Base-by-base conservation (phyloP, 2,329 filamentous ascomycete species). In the Penicillium brasilianum region DNA sequence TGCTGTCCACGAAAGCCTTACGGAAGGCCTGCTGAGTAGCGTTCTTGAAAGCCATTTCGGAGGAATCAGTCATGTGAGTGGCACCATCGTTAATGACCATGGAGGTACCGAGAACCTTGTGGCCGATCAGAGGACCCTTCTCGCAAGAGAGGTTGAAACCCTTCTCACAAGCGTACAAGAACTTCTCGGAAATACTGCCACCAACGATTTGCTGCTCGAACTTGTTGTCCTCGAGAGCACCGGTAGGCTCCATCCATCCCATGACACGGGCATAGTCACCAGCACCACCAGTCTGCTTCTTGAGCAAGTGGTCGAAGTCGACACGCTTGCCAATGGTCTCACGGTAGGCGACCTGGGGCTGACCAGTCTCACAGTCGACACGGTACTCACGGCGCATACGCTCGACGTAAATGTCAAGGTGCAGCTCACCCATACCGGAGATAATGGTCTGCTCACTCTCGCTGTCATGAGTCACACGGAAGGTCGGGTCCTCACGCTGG, bases 401-500 rank as follows among this genome's bases (percentile, higher is more conserved):
- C 82, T 99, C 95, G 54, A 99, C 88, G 78, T 99, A 99, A 73
- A 99, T 96, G 73, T 97, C 93, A 30, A 99, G 84, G 78, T 99
- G 95, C 69, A 99, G 80, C 78, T 99, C 95, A 69, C 95, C 95
- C 95, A 99, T 99, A 62, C 95, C 95, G 44, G 91, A 96, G 74
- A 99, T 98, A 74, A 99, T 96, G 51, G 94, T 98, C 82, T 99
- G 92, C 74, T 96, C 90, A 66, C 90, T 94, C 81, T 99, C 95
- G 16, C 87, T 80, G 74, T 99, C 95, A 71, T 97, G 93, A 71
- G 92, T 90, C 39, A 99, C 91, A 57, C 95, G 88, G 87, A 99
- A 99, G 13, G 95, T 99, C 3, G 95, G 95, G 72, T 99, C 95
- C 80, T 99, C 95, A 66, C 95, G 90, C 80, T 97, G 94, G 86